Evolutionary conservation across 169 alveolate species (phyloP).

Genomic region (Besnoitia besnoiti): DNA sequence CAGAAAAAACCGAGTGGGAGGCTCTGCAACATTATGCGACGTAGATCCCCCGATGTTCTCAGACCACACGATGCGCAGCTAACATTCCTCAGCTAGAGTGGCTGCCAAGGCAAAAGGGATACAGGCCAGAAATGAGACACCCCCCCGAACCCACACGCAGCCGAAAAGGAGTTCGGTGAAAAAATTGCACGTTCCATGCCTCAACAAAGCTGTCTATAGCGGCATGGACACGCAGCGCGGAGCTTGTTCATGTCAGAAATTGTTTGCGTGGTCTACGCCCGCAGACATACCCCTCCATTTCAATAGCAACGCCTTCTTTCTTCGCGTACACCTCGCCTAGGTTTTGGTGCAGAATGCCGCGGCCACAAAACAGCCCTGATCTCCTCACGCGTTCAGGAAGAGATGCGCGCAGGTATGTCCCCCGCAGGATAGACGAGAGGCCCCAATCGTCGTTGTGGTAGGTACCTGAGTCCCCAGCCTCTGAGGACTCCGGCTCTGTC

Average conservation of each 20-base stretch:
- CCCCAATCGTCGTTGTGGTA: neutral
- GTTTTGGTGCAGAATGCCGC: slow-evolving; percentile 24
- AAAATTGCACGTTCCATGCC: too few species aligned
- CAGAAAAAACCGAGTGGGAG: neutral
- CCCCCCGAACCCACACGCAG: too few species aligned
- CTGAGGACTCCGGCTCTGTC: too few species aligned
- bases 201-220: too few species aligned
- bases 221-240: too few species aligned
- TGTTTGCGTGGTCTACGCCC: neutral
- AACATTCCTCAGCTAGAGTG: neutral
- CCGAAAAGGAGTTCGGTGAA: too few species aligned
- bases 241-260: too few species aligned
- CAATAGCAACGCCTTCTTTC: slow-evolving; percentile 40
- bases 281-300: slow-evolving; percentile 32
- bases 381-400: neutral
- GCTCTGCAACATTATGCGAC: neutral
- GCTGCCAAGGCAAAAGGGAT: neutral
- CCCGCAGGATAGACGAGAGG: slow-evolving; percentile 23
- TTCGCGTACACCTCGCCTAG: neutral
- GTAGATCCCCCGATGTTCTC: neutral
- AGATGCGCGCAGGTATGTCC: slow-evolving; percentile 18
- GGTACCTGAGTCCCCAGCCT: too few species aligned
- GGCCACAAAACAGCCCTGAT: slow-evolving; percentile 40
- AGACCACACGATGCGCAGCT: neutral
- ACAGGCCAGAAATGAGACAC: too few species aligned